phyloP scores from a whole-genome alignment of 1,139 yeast species.

The Scheffersomyces quercinus region DNA sequence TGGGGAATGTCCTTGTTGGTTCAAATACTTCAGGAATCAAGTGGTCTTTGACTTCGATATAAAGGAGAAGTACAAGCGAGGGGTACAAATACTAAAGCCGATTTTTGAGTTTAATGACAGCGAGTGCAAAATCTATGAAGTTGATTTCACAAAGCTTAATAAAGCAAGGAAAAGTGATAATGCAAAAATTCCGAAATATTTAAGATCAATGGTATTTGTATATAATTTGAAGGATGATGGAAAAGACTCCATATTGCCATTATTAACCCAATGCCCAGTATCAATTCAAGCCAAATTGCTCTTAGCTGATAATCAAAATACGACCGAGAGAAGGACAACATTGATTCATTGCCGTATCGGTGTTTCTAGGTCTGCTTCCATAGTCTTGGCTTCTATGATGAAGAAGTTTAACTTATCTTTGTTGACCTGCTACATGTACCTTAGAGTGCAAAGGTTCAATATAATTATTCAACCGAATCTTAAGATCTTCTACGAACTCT shows the following conservation, averaged over 20 bases:
- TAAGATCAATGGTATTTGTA: constrained; percentile 31
- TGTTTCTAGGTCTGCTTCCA: constrained; percentile 86
- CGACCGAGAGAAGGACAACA: constrained; percentile 29
- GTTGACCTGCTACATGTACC: constrained; percentile 75
- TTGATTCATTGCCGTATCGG: constrained; percentile 91
- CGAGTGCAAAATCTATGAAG: constrained; percentile 29
- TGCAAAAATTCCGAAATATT: constrained; percentile 16
- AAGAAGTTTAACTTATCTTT: constrained; percentile 62
- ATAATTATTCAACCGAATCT: constrained; percentile 90
- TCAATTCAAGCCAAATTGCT: constrained; percentile 32
- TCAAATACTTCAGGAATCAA: constrained; percentile 17
- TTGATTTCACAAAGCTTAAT: constrained; percentile 15
- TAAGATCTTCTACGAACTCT: constrained; percentile 80
- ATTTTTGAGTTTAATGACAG: constrained; percentile 27
- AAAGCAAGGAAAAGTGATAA: constrained; percentile 5
- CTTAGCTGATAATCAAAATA: constrained; percentile 16
- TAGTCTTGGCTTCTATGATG: constrained; percentile 90
- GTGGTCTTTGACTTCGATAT: constrained; percentile 22
- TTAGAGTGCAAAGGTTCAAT: constrained; percentile 80
- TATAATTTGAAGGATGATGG: constrained; percentile 45
- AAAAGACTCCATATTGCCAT: constrained; percentile 34
- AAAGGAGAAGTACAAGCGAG: constrained; percentile 5
- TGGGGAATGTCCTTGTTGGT: constrained; percentile 42
- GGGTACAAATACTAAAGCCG: constrained; percentile 18
- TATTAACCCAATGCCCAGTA: constrained; percentile 33